Conservation (phyloP, 1,284 basidiomycete species). For the Sanghuangporus weigelae region DNA sequence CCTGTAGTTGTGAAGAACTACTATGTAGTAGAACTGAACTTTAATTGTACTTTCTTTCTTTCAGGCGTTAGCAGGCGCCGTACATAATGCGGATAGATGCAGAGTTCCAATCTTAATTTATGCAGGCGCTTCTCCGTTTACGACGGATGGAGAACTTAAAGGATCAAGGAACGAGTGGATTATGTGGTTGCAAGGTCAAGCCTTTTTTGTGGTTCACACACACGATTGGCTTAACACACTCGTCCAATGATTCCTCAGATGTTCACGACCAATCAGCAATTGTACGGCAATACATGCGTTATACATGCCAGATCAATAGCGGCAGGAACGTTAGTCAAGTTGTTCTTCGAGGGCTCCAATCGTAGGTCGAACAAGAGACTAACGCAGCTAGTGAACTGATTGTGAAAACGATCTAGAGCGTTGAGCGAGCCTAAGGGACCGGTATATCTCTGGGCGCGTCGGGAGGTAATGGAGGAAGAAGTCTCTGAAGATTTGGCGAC, state of each 20-base stretch:
- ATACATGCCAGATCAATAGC: conserved; percentile 52
- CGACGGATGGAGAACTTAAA: conserved; percentile 45
- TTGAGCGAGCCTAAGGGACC: conserved; percentile 64
- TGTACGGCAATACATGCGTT: conserved; percentile 68
- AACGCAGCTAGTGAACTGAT: background rate
- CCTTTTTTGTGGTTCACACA: background rate
- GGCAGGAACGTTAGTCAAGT: conserved; percentile 44
- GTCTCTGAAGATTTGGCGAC: conserved; percentile 35
- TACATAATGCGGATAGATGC: conserved; percentile 63
- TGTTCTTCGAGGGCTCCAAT: conserved; percentile 55
- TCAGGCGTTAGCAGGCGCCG: conserved; percentile 61
- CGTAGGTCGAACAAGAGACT: conserved; percentile 31
- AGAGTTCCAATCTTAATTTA: conserved; percentile 65
- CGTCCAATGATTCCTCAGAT: conserved; percentile 33
- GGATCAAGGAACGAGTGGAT: conserved; percentile 71
- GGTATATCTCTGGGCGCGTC: conserved; percentile 67
- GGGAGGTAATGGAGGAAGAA: conserved; percentile 66
- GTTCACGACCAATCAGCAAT: conserved; percentile 64
- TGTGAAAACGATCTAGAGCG: conserved; percentile 36
- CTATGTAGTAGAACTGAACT: background rate
- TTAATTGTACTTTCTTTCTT: background rate
- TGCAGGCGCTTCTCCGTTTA: conserved; percentile 61
- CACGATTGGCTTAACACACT: background rate
- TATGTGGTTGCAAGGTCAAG: conserved; percentile 64
- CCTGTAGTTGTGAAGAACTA: background rate